Percentiles rank a stretch among this genome's conserved stretches.
Conservation (phyloP, 495 filamentous ascomycete species). For the Cercophora sp. region DNA sequence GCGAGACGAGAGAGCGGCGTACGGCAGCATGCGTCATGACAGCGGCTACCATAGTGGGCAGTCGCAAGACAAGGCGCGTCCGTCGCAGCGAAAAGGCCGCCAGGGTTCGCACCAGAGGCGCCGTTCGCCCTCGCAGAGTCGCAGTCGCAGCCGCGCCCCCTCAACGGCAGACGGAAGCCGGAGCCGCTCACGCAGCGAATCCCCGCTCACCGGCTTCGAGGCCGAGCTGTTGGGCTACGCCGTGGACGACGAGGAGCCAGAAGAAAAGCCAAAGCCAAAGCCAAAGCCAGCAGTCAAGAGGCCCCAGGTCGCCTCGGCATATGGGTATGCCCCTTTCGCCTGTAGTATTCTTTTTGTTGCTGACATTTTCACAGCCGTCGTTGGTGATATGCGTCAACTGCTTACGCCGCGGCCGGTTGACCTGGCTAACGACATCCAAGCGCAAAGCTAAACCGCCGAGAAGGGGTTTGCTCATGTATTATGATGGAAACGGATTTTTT, state of each 20-base stretch:
- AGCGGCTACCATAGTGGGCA: slow-evolving; percentile 34
- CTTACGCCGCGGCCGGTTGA: too few relatives aligned
- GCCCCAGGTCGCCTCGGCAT: too few relatives aligned
- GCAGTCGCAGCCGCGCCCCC: slow-evolving; percentile 14
- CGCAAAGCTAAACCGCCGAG: too few relatives aligned
- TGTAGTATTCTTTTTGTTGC: too few relatives aligned
- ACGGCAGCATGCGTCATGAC: slow-evolving; percentile 22
- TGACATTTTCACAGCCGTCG: too few relatives aligned
- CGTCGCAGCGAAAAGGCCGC: slow-evolving; percentile 12
- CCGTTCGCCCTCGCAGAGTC: slow-evolving; percentile 8
- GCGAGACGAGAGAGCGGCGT: slow-evolving; percentile 16
- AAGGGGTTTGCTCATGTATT: too few relatives aligned
- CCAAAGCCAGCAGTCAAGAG: too few relatives aligned
- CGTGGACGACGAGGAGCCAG: slow-evolving; percentile 11
- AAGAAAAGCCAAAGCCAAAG: too few relatives aligned
- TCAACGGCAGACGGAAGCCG: slow-evolving; percentile 3
- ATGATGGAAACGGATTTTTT: too few relatives aligned
- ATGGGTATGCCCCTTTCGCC: too few relatives aligned
- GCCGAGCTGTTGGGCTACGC: slow-evolving; percentile 21
- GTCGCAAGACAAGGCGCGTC: slow-evolving; percentile 15
- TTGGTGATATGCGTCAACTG: too few relatives aligned
- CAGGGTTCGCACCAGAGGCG: slow-evolving; percentile 6
- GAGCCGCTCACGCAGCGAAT: slow-evolving; percentile 20
- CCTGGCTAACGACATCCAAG: too few relatives aligned
- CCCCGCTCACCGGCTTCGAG: slow-evolving; percentile 24